phyloP scores from a whole-genome alignment of 192 early-diverging fungal genomes.

The Gamsiella multidivaricata region DNA sequence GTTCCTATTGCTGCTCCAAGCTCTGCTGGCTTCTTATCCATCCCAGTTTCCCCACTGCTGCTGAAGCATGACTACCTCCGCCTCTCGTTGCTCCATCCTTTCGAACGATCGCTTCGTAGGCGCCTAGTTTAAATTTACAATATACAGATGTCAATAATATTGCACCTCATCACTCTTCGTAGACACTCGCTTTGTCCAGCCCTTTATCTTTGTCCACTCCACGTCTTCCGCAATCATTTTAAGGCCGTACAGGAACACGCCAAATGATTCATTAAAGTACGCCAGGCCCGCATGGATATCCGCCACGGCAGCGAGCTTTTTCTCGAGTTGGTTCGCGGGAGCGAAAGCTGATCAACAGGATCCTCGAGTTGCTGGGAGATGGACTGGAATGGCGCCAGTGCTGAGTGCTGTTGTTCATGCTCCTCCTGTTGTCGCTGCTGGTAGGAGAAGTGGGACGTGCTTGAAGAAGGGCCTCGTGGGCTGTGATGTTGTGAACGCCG shows the following conservation, averaged over 20 bases:
- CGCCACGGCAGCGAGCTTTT: constrained; percentile 39
- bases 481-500: constrained; percentile 36
- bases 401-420: background rate
- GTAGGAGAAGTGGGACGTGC: background rate
- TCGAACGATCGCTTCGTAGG: constrained; percentile 41
- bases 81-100: constrained; percentile 44
- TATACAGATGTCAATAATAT: too few species aligned
- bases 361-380: constrained; percentile 23
- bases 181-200: background rate
- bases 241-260: constrained; percentile 44
- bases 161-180: too few species aligned
- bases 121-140: constrained; percentile 30
- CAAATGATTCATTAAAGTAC: constrained; percentile 51
- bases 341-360: constrained; percentile 24
- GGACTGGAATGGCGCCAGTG: constrained; percentile 18
- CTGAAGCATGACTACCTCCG: constrained; percentile 31
- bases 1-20: constrained; percentile 32
- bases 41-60: constrained; percentile 48
- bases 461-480: background rate
- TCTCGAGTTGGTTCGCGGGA: constrained; percentile 35
- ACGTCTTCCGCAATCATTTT: constrained; percentile 37
- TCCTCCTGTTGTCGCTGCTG: background rate
- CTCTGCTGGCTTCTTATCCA: constrained; percentile 31
- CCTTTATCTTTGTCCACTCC: constrained; percentile 50
- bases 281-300: constrained; percentile 48